These are phyloP conservation scores for Entomophthora muscae DNA, from an alignment of 371 early-diverging fungal species.

Conservation along the genomic window DNA sequence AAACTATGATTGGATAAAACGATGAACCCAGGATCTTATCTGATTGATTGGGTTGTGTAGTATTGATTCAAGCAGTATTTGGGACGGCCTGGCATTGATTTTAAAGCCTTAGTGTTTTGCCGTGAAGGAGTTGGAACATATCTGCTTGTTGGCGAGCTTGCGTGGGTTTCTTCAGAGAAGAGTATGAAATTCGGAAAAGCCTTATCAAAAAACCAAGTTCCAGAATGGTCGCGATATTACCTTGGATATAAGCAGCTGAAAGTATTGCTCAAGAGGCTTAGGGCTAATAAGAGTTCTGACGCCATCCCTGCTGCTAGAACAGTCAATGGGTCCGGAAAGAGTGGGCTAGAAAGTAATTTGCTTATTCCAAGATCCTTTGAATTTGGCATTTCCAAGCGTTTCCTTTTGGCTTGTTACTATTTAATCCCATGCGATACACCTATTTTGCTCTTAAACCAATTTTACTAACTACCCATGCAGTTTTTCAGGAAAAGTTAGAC, in stretches of 20 bases:
- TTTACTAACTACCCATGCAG: neutral
- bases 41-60: too few species aligned
- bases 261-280: slow-evolving; percentile 35
- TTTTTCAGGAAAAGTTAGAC: neutral
- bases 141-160: too few species aligned
- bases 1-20: too few species aligned
- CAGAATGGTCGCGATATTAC: slow-evolving; percentile 47
- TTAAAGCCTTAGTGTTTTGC: too few species aligned
- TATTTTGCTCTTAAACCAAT: neutral
- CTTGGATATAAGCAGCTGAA: slow-evolving; percentile 45
- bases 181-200: slow-evolving; percentile 64
- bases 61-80: too few species aligned
- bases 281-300: slow-evolving; percentile 16
- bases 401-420: neutral
- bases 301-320: slow-evolving; percentile 19
- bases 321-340: neutral
- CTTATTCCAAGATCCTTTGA: neutral
- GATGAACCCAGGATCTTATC: too few species aligned
- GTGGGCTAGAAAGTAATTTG: neutral
- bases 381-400: neutral
- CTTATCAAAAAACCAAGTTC: slow-evolving; percentile 33
- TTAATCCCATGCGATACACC: neutral
- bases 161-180: too few species aligned
- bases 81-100: too few species aligned
- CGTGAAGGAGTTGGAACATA: too few species aligned